Conservation (phyloP, 164 flowering plant species). For the Berberis thunbergii region DNA sequence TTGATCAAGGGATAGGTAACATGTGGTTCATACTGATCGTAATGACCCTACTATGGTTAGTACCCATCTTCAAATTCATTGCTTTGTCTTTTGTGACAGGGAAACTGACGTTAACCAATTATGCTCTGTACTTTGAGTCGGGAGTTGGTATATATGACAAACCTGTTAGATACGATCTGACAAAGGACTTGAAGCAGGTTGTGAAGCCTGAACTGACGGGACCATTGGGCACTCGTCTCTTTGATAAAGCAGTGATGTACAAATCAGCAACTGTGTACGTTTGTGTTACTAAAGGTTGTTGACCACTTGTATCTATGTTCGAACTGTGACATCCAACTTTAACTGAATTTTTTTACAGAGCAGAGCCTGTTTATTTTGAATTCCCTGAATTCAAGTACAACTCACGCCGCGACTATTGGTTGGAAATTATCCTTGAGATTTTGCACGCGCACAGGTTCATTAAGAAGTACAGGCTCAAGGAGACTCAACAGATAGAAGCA, state of each 20-base stretch:
- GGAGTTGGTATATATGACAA: constrained; percentile 79
- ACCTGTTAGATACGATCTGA: constrained; percentile 69
- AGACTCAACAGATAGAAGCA: constrained; percentile 50
- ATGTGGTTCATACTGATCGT: too few species aligned
- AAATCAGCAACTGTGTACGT: constrained; percentile 66
- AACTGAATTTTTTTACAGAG: constrained; percentile 31
- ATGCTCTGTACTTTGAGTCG: constrained; percentile 83
- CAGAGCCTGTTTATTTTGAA: constrained; percentile 69
- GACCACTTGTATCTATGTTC: not conserved
- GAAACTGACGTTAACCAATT: constrained; percentile 63
- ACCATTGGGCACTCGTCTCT: constrained; percentile 83
- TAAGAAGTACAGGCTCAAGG: constrained; percentile 43
- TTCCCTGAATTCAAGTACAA: constrained; percentile 82
- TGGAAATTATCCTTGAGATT: constrained; percentile 69
- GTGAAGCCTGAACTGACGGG: constrained; percentile 88
- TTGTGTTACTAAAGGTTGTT: constrained; percentile 8
- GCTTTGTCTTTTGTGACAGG: constrained; percentile 34
- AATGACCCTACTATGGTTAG: too few species aligned
- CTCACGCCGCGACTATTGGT: constrained; percentile 89
- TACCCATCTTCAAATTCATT: too few species aligned
- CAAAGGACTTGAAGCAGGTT: constrained; percentile 65
- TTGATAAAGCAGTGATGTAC: constrained; percentile 89
- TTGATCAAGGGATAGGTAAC: too few species aligned
- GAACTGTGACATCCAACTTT: constrained; percentile 7
- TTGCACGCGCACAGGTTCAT: constrained; percentile 58